Evolutionary conservation across 192 early-diverging fungal genomes (phyloP).

Genomic region (Spizellomyces punctatus): DNA sequence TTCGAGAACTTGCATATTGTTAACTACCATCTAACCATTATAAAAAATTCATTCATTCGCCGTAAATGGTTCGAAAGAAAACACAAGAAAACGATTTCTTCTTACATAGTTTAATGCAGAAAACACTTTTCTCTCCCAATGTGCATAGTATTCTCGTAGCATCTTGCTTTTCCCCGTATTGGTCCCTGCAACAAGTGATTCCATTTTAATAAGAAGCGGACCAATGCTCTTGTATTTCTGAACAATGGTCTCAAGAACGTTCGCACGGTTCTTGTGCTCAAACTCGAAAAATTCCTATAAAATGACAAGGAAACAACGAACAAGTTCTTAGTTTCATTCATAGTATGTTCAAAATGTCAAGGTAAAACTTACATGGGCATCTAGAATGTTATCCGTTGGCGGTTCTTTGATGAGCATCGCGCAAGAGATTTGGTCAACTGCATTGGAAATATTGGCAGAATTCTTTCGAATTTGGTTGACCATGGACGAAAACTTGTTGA

Average conservation of each 20-base stretch:
- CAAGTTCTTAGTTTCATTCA: constrained; percentile 1
- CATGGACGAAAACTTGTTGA: constrained; percentile 64
- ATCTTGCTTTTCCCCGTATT: constrained; percentile 64
- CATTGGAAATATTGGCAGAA: constrained; percentile 57
- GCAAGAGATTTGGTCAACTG: constrained; percentile 53
- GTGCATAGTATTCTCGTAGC: constrained; percentile 61
- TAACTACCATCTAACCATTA: constrained; percentile 59
- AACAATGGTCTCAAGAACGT: constrained; percentile 49
- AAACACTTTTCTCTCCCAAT: constrained; percentile 59
- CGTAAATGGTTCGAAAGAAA: background rate
- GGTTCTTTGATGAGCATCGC: constrained; percentile 56
- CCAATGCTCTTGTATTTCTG: constrained; percentile 60
- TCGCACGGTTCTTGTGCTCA: constrained; percentile 53
- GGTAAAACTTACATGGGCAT: constrained; percentile 54
- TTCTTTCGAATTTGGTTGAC: constrained; percentile 66
- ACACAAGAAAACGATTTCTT: background rate
- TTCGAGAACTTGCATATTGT: constrained; percentile 56
- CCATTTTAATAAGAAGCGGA: constrained; percentile 67
- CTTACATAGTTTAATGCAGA: constrained; percentile 53
- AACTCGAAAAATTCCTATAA: constrained; percentile 63
- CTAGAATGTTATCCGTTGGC: constrained; percentile 47
- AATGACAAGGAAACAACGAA: no score
- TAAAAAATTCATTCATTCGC: background rate
- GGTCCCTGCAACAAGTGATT: constrained; percentile 63
- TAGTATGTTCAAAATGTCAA: background rate